Base-by-base conservation (phyloP, 1,284 basidiomycete genomes). In the Tausonia pullulans region DNA sequence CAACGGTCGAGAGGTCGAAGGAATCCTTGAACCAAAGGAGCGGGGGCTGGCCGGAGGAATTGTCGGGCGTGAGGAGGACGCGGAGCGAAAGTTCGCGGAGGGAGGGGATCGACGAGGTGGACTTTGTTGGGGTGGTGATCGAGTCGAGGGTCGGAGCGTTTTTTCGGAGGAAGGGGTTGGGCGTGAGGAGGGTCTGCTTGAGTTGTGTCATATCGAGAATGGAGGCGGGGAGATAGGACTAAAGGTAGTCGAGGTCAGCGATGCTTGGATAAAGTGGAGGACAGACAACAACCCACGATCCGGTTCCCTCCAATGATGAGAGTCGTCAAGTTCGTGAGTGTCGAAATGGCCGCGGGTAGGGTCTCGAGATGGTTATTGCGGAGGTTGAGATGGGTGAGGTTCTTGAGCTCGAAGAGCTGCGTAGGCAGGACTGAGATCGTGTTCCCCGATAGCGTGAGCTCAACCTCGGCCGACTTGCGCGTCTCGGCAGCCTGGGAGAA, bases 241-340 rank as follows among this genome's bases (percentile, higher is more conserved):
- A 41, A 39, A 14, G 48, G 51, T 59, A 14, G 39, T 58, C 62
- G 9, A 39, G 27, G 46, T 43, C 46, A 16, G 14, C 27, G 4
- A 5, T 7, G 13, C 5, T 48, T 39, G 45, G 16, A 51, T 8
- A 8, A 45, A n/a, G 55, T 39, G 44, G 41, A 39, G 41, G n/a
- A 10, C 5, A 51, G 49, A 2, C 40, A 51, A 46, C 6, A 48
- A 69, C 76, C 59, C 49, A 75, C 76, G 16, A 78, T 74, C 41
- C 68, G 63, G 62, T 78, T 78, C 63, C 71, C 70, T 44, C 73
- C 71, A 48, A 78, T 74, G 61, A 74, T 76, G 27, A 78, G 69
- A 60, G 74, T 73, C 58, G 71, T 72, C 40, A 78, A 67, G 53
- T 74, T 68, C 8, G 62, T 52, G 5, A 78, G 68, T 16, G 71